Conservation (phyloP, 371 early-diverging fungal genomes). For the Rhizomucor pusillus region DNA sequence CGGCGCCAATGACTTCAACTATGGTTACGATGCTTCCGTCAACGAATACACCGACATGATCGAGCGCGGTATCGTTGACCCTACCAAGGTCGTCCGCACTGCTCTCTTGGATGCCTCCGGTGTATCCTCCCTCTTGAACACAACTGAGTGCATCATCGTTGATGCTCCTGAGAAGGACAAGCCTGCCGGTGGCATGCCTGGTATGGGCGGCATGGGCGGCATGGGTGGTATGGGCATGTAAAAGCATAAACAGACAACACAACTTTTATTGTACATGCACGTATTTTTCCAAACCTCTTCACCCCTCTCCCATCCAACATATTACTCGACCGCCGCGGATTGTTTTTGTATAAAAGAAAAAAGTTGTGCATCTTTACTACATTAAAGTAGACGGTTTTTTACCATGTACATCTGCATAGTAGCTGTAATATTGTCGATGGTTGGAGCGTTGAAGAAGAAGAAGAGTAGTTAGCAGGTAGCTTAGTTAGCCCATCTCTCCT, state of each 20-base stretch:
- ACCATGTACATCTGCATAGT: too few relatives aligned
- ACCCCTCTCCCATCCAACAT: too few relatives aligned
- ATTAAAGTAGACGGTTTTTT: too few relatives aligned
- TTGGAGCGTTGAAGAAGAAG: too few relatives aligned
- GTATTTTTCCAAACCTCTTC: too few relatives aligned
- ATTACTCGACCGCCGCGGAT: too few relatives aligned
- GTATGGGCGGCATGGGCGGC: constrained; percentile 31
- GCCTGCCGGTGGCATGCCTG: constrained; percentile 42
- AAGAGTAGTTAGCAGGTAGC: too few relatives aligned
- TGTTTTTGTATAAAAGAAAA: too few relatives aligned
- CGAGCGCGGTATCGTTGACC: constrained; percentile 94
- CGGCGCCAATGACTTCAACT: constrained; percentile 73
- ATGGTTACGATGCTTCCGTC: constrained; percentile 89
- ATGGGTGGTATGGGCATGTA: constrained; percentile 62
- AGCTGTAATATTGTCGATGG: too few relatives aligned
- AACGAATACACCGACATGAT: constrained; percentile 95
- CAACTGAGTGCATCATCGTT: constrained; percentile 95
- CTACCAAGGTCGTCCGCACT: constrained; percentile 97
- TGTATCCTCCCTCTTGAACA: constrained; percentile 94
- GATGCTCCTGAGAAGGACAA: constrained; percentile 83
- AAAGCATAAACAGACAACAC: neutral
- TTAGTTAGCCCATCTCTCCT: too few relatives aligned
- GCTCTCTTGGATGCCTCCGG: constrained; percentile 94
- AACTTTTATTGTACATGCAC: too few relatives aligned
- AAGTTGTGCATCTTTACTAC: too few relatives aligned